Conservation (phyloP, 2,329 filamentous ascomycete species). For the Diaporthe destruens region DNA sequence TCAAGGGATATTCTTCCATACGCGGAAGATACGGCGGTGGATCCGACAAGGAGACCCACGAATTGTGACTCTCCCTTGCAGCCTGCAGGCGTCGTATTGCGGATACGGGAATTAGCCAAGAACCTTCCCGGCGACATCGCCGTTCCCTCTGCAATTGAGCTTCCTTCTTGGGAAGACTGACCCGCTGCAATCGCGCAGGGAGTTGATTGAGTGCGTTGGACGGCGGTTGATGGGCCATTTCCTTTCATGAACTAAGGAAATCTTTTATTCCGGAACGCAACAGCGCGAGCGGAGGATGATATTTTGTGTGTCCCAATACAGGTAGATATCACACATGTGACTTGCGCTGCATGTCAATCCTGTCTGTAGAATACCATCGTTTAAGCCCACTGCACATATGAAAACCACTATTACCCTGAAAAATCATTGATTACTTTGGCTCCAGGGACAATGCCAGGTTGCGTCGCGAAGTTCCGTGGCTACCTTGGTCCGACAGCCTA, state of each 20-base stretch:
- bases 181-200: conserved; percentile 25
- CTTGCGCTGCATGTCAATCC: not conserved
- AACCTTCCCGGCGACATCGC: conserved; percentile 4
- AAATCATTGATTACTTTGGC: not conserved
- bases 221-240: not conserved
- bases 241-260: not conserved
- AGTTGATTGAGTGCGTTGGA: not conserved
- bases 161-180: conserved; percentile 26
- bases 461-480: not conserved
- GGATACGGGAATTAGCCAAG: conserved; percentile 25
- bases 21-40: not conserved
- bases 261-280: not conserved
- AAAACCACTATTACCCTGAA: not conserved
- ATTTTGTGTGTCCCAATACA: conserved; percentile 8
- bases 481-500: not conserved
- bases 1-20: not conserved
- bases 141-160: not conserved
- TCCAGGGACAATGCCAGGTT: not conserved
- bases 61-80: conserved; percentile 12
- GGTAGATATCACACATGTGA: not conserved
- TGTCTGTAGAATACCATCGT: not conserved
- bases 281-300: not conserved
- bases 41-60: not conserved
- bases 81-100: conserved; percentile 23
- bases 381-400: not conserved